A percentile compares a stretch with the other conserved stretches of the same genome.
These are phyloP conservation scores for Fraxinus albicans DNA, from an alignment of 305 asterid species.

Conservation along the genomic window DNA sequence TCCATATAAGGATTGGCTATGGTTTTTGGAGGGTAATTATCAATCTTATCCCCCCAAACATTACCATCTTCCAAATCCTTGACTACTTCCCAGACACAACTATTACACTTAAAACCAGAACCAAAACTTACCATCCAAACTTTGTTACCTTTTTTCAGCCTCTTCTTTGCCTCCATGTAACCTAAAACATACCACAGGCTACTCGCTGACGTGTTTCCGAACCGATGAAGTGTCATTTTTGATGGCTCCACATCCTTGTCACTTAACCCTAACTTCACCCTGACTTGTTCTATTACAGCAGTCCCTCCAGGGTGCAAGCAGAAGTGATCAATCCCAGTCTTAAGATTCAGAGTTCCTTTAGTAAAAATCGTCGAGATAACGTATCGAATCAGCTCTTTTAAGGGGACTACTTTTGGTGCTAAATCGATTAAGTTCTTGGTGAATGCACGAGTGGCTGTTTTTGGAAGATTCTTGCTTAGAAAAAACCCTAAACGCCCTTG, in stretches of 20 bases:
- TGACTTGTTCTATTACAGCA: constrained; percentile 32
- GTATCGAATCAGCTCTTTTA: constrained; percentile 26
- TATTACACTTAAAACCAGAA: constrained; percentile 40
- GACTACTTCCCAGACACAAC: constrained; percentile 43
- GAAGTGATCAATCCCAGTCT: constrained; percentile 32
- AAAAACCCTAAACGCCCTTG: constrained; percentile 31
- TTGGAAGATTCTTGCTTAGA: constrained; percentile 36
- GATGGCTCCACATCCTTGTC: constrained; percentile 40
- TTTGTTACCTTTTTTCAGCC: constrained; percentile 34
- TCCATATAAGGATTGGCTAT: constrained; percentile 34
- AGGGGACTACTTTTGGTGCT: constrained; percentile 32
- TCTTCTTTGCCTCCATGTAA: constrained; percentile 44
- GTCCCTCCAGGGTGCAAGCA: constrained; percentile 43
- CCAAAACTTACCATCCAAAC: constrained; percentile 44
- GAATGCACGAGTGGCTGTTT: constrained; percentile 31
- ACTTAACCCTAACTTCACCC: constrained; percentile 25
- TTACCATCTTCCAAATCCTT: constrained; percentile 40
- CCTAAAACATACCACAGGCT: constrained; percentile 43
- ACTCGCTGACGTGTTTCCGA: constrained; percentile 42
- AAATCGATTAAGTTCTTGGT: constrained; percentile 24
- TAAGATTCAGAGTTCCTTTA: constrained; percentile 23
- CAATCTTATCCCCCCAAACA: constrained; percentile 39
- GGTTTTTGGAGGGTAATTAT: constrained; percentile 28
- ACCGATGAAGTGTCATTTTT: constrained; percentile 40
- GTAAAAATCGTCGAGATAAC: constrained; percentile 1